phyloP scores from a whole-genome alignment of 306 rosid species.

The Cucurbita maxima region DNA sequence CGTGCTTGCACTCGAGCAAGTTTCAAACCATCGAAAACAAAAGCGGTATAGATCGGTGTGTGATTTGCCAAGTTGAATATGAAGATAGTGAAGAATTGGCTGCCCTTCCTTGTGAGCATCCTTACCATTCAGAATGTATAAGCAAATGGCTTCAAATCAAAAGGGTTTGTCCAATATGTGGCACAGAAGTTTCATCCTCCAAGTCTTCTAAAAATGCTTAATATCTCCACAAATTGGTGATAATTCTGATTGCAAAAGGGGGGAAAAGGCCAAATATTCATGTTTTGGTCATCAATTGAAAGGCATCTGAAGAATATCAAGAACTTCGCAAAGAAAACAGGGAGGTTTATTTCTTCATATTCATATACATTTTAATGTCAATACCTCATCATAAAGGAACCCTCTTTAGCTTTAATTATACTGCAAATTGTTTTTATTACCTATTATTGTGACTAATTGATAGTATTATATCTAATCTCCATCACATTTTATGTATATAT shows the following conservation, averaged over 20 bases:
- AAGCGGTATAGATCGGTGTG: constrained; percentile 47
- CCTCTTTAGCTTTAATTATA: neutral
- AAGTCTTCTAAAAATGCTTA: neutral
- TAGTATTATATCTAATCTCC: neutral
- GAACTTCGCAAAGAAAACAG: neutral
- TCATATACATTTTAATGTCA: neutral
- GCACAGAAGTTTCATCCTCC: constrained; percentile 34
- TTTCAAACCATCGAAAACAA: constrained; percentile 11
- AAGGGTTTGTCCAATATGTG: constrained; percentile 78
- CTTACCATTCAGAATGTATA: constrained; percentile 71
- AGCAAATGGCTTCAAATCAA: constrained; percentile 69
- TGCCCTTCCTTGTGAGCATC: constrained; percentile 64
- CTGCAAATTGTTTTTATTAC: neutral
- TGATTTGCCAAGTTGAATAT: constrained; percentile 75
- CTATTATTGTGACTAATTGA: neutral
- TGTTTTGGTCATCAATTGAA: neutral
- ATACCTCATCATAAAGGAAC: neutral
- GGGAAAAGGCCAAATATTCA: neutral
- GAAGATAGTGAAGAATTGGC: constrained; percentile 48
- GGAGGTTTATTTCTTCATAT: neutral
- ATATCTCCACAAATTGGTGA: neutral
- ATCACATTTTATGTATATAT: no score
- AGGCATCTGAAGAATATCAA: neutral
- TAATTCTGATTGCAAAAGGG: neutral
- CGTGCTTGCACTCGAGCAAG: constrained; percentile 29